phyloP scores from a whole-genome alignment of 306 rosid species.

The Oemleria cerasiformis region DNA sequence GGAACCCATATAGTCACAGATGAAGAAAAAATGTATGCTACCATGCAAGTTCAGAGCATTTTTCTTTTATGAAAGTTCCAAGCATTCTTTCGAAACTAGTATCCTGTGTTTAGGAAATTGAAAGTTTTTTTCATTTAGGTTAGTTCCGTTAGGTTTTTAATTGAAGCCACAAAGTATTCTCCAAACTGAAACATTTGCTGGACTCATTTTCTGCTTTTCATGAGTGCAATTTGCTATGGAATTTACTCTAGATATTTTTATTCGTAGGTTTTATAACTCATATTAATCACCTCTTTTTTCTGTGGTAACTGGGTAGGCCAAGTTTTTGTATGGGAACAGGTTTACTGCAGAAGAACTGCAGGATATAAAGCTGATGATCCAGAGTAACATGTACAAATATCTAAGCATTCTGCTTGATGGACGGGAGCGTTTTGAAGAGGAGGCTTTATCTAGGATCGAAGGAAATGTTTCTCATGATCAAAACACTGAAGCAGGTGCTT shows the following conservation, averaged over 20 bases:
- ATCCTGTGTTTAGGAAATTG: neutral
- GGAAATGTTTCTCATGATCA: slow-evolving; percentile 43
- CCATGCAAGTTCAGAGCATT: neutral
- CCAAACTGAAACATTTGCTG: neutral
- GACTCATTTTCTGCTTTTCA: neutral
- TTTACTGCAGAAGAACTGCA: slow-evolving; percentile 69
- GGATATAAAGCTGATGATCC: slow-evolving; percentile 90
- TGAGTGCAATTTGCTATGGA: neutral
- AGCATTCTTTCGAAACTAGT: neutral
- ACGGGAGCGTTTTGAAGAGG: slow-evolving; percentile 97
- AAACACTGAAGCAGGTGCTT: slow-evolving; percentile 48
- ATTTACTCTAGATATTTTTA: neutral
- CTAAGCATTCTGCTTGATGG: slow-evolving; percentile 96
- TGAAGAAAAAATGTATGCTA: neutral
- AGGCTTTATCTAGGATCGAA: slow-evolving; percentile 50
- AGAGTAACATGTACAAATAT: slow-evolving; percentile 93
- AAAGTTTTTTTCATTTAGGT: slow-evolving; percentile 3
- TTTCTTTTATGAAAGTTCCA: neutral
- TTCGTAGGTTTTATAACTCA: neutral
- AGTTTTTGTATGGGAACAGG: slow-evolving; percentile 79
- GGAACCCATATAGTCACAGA: neutral
- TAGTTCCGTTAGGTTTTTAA: neutral
- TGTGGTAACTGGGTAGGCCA: slow-evolving; percentile 60
- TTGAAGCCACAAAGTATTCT: neutral
- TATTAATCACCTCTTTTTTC: slow-evolving; percentile 11